These are phyloP conservation scores for Fusarium sp. DNA, from an alignment of 2,329 filamentous ascomycete species.

Conservation along the genomic window DNA sequence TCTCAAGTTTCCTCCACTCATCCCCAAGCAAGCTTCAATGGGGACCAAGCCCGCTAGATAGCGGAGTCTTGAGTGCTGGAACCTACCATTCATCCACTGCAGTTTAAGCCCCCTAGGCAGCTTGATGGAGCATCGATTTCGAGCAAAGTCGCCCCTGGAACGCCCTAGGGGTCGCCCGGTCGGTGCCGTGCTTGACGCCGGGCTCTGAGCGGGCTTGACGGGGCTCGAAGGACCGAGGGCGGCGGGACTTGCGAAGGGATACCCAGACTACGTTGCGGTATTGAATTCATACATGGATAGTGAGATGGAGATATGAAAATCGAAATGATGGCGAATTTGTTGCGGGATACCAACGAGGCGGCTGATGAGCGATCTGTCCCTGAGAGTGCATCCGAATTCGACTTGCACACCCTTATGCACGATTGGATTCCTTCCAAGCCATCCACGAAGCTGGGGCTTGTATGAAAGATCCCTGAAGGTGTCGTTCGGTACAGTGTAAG, in stretches of 20 bases:
- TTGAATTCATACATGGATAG: constrained; percentile 4
- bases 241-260: constrained; percentile 28
- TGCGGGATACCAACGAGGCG: background rate
- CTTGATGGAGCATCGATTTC: constrained; percentile 27
- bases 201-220: constrained; percentile 12
- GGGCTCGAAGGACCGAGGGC: constrained; percentile 18
- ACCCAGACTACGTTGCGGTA: constrained; percentile 7
- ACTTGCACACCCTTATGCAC: constrained; percentile 20
- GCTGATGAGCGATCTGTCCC: constrained; percentile 14
- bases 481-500: constrained; percentile 29
- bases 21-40: constrained; percentile 35
- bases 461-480: constrained; percentile 31
- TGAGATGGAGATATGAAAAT: constrained; percentile 9
- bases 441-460: constrained; percentile 29
- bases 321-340: constrained; percentile 7
- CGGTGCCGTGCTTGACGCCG: constrained; percentile 16
- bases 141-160: constrained; percentile 35
- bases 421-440: constrained; percentile 22
- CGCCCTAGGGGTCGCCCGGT: constrained; percentile 29
- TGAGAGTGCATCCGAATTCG: constrained; percentile 12
- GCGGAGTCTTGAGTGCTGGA: constrained; percentile 36
- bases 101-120: constrained; percentile 25
- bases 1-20: constrained; percentile 30
- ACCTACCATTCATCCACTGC: constrained; percentile 39
- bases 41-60: constrained; percentile 29